Evolutionary conservation across 169 alveolate genomes (phyloP).

Genomic region (Plasmodium falciparum): DNA sequence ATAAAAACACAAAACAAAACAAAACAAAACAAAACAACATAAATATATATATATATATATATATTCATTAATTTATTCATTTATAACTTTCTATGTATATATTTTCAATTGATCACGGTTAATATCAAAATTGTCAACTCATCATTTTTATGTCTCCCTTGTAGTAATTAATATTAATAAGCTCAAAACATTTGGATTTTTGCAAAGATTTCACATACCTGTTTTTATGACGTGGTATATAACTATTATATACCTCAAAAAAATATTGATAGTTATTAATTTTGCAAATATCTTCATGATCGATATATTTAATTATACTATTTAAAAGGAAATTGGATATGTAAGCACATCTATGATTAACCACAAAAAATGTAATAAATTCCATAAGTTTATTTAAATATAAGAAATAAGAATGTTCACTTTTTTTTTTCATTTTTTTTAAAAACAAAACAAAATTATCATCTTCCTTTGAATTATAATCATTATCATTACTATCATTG

Average conservation of each 20-base stretch:
- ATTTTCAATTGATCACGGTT: background rate
- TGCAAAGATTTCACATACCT: constrained; percentile 70
- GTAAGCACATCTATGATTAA: constrained; percentile 73
- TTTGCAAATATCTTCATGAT: constrained; percentile 64
- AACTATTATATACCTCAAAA: constrained; percentile 72
- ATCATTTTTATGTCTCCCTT: constrained; percentile 76
- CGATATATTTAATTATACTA: constrained; percentile 64
- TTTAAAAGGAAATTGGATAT: constrained; percentile 65
- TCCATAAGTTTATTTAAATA: constrained; percentile 71
- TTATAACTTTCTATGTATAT: background rate
- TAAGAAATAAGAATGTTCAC: constrained; percentile 70
- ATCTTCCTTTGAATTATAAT: constrained; percentile 12
- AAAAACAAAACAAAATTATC: constrained; percentile 72
- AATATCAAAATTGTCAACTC: constrained; percentile 10
- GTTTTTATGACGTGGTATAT: constrained; percentile 67
- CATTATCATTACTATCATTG: background rate
- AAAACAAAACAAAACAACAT: too few species aligned
- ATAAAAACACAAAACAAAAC: too few species aligned
- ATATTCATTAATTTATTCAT: too few species aligned
- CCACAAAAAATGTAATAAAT: constrained; percentile 60
- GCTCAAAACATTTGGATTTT: constrained; percentile 71
- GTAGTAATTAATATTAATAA: constrained; percentile 65
- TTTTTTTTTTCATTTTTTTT: constrained; percentile 56
- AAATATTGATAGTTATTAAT: constrained; percentile 67
- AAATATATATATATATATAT: too few species aligned